A percentile compares a stretch with the other conserved stretches of the same genome.
phyloP scores from a whole-genome alignment of 805 yeast species.

The Nakazawaea sp. region DNA sequence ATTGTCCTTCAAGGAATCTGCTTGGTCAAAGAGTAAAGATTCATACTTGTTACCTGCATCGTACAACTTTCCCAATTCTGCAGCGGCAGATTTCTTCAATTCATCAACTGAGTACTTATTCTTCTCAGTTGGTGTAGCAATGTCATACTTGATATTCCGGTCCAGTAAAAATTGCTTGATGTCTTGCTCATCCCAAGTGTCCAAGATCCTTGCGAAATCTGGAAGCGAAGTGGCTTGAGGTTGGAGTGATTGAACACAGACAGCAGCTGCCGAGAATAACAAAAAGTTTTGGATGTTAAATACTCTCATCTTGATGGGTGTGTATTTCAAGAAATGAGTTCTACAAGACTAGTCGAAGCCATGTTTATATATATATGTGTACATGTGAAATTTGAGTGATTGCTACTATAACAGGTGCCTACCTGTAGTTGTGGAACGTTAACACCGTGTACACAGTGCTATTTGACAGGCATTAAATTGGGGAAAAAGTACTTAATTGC shows the following conservation, averaged over 20 bases:
- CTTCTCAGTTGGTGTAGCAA: slow-evolving; percentile 18
- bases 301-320: not conserved
- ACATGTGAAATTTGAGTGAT: no score
- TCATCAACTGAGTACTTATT: slow-evolving; percentile 11
- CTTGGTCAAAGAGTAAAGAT: slow-evolving; percentile 1
- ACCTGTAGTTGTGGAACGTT: no score
- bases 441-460: no score
- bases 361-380: no score
- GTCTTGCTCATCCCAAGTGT: slow-evolving; percentile 18
- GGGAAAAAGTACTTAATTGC: no score
- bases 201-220: slow-evolving; percentile 5
- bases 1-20: slow-evolving; percentile 9
- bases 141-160: slow-evolving; percentile 18
- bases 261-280: not conserved
- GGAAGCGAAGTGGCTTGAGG: slow-evolving; percentile 3
- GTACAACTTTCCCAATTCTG: slow-evolving; percentile 20
- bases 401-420: no score
- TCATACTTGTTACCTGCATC: slow-evolving; percentile 9
- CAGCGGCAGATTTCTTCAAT: slow-evolving; percentile 20
- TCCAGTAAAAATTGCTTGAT: slow-evolving; percentile 23
- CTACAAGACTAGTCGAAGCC: no score
- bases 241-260: not conserved
- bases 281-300: not conserved
- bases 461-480: no score
- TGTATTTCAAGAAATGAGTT: no score